Conservation (phyloP, 202 grass and related monocot genomes). For the Hordeum pubiflorum region DNA sequence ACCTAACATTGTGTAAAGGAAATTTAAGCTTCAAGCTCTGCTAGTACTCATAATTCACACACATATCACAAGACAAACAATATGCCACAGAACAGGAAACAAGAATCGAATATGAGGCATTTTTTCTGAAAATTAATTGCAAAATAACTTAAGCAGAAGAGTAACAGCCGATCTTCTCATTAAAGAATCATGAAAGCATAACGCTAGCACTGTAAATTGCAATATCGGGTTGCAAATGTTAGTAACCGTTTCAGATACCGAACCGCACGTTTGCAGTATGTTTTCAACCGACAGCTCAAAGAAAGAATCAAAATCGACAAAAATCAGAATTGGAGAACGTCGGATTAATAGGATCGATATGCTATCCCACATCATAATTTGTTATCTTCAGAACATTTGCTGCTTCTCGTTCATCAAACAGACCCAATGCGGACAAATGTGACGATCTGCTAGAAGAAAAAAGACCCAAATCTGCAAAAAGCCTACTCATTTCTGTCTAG, state of each 20-base stretch:
- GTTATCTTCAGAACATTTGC: neutral
- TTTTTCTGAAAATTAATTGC: neutral
- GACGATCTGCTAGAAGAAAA: constrained; percentile 17
- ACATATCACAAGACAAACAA: neutral
- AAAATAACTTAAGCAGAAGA: neutral
- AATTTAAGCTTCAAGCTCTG: neutral
- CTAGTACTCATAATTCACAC: neutral
- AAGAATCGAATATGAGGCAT: neutral
- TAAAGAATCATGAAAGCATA: neutral
- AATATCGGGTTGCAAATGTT: neutral
- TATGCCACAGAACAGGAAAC: neutral
- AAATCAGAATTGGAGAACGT: neutral
- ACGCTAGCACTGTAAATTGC: neutral
- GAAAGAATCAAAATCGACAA: neutral
- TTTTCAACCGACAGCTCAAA: neutral
- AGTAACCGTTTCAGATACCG: neutral
- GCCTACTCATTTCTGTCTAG: constrained; percentile 19
- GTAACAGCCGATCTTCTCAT: neutral
- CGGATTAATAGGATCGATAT: neutral
- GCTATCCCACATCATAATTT: neutral
- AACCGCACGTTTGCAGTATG: neutral
- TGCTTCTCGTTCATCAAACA: neutral
- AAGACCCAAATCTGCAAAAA: constrained; percentile 8
- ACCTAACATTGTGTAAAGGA: neutral
- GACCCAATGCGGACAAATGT: neutral